Evolutionary conservation across 805 yeast genomes (phyloP).

Genomic region (Lachancea cidri): DNA sequence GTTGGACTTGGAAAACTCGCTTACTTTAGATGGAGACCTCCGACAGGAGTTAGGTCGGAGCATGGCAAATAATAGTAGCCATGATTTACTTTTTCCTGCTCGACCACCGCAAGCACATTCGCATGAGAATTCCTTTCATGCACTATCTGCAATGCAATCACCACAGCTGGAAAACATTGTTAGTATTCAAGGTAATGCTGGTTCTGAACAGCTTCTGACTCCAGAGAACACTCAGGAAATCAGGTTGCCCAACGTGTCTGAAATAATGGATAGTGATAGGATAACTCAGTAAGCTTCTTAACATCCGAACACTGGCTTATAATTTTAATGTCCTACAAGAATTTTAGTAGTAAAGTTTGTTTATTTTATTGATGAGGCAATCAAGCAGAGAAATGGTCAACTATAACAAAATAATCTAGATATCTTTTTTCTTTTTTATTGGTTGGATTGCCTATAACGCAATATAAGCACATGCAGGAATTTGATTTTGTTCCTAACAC

Average conservation of each 20-base stretch:
- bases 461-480: no score
- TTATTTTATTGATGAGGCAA: background rate
- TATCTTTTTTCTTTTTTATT: no score
- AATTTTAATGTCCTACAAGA: background rate
- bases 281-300: slow-evolving; percentile 28
- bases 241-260: slow-evolving; percentile 21
- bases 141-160: slow-evolving; percentile 17
- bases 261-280: slow-evolving; percentile 28
- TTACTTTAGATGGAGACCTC: background rate
- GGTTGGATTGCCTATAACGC: no score
- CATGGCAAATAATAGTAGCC: background rate
- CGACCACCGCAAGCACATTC: slow-evolving; percentile 28
- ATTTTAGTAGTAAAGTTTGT: background rate
- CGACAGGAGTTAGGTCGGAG: background rate
- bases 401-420: no score
- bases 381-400: no score
- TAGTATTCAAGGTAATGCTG: slow-evolving; percentile 30
- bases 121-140: slow-evolving; percentile 7
- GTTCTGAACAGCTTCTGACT: slow-evolving; percentile 22
- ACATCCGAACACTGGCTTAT: no score
- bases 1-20: background rate
- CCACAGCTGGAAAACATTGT: slow-evolving; percentile 25
- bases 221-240: slow-evolving; percentile 30
- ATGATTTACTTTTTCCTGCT: slow-evolving; percentile 7
- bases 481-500: background rate